A percentile compares a stretch with the other conserved stretches of the same genome.
Evolutionary conservation across 2,329 filamentous ascomycete genomes (phyloP).

Genomic region (Botrytis tulipae): DNA sequence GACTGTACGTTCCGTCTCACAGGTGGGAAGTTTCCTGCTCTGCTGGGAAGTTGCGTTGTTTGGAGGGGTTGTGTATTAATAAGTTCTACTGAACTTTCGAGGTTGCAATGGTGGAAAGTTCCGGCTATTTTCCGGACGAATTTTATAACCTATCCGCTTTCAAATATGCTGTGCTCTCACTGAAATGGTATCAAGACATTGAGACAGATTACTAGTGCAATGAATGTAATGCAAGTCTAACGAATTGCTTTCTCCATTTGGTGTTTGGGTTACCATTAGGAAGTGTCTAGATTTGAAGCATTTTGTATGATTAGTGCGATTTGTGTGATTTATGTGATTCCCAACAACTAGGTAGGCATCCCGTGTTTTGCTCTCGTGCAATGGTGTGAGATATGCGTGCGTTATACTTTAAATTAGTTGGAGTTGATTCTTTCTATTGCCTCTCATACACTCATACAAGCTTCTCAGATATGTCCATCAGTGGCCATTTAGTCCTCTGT

Average conservation of each 20-base stretch:
- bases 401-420: neutral
- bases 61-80: slow-evolving; percentile 19
- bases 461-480: neutral
- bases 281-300: neutral
- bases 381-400: neutral
- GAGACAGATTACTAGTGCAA: slow-evolving; percentile 4
- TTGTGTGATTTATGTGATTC: neutral
- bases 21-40: slow-evolving; percentile 7
- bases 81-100: slow-evolving; percentile 5
- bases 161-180: neutral
- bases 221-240: neutral
- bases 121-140: slow-evolving; percentile 2
- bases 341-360: neutral
- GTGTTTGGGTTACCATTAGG: neutral
- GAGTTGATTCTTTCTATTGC: slow-evolving; percentile 5
- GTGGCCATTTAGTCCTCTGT: neutral
- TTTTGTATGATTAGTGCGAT: neutral
- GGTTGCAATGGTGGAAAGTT: slow-evolving; percentile 16
- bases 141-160: neutral
- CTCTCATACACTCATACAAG: neutral
- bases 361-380: neutral
- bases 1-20: neutral
- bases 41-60: slow-evolving; percentile 2
- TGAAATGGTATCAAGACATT: neutral
- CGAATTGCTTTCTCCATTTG: neutral